phyloP scores from a whole-genome alignment of 805 yeast species.

The Zygotorulaspora chibaensis region DNA sequence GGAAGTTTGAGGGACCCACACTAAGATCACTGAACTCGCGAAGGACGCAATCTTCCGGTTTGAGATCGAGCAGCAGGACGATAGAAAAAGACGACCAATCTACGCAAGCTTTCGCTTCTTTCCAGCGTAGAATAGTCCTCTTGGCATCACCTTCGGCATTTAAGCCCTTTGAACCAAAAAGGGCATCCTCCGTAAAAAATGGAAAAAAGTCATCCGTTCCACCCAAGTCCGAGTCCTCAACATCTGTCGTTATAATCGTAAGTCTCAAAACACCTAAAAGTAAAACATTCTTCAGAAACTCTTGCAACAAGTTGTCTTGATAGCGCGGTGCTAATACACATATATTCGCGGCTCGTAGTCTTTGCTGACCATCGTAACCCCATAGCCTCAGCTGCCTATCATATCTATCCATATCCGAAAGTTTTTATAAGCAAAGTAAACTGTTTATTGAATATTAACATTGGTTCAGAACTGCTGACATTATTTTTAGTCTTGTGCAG shows the following conservation, averaged over 20 bases:
- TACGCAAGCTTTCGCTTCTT: not conserved
- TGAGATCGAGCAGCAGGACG: conserved; percentile 1
- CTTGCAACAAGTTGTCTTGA: conserved; percentile 51
- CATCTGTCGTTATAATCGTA: not conserved
- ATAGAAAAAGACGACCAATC: conserved; percentile 1
- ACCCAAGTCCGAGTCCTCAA: no score
- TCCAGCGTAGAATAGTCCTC: not conserved
- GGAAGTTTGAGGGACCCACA: not conserved
- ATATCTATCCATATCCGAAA: conserved; percentile 45
- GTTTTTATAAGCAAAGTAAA: not conserved
- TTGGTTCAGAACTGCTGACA: no score
- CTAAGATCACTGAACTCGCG: not conserved
- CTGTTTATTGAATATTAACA: not conserved
- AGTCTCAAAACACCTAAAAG: conserved; percentile 53
- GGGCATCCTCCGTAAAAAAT: not conserved
- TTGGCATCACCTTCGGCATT: not conserved
- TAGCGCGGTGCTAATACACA: conserved; percentile 57
- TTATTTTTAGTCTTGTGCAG: not conserved
- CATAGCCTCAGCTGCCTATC: conserved; percentile 88
- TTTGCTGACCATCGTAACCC: conserved; percentile 72
- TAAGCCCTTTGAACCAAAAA: conserved; percentile 1
- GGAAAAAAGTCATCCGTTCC: not conserved
- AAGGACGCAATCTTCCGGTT: not conserved
- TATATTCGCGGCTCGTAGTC: conserved; percentile 53
- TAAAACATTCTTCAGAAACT: conserved; percentile 69